Conservation (phyloP, 202 grass and related monocot species). For the Setaria italica region DNA sequence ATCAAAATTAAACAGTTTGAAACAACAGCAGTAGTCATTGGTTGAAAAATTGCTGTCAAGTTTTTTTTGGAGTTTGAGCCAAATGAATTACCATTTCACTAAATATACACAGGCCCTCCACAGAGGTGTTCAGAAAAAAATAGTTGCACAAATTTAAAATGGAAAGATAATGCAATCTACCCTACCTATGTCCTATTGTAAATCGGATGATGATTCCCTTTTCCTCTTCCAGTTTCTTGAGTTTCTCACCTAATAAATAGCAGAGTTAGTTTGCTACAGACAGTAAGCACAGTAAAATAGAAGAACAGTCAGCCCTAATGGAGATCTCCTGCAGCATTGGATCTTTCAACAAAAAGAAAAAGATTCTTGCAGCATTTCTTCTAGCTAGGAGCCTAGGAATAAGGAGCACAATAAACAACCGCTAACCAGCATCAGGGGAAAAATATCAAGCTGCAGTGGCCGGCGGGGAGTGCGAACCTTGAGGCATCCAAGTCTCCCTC, state of each 20-base stretch:
- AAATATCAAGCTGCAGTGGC: neutral
- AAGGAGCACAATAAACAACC: slow-evolving; percentile 28
- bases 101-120: slow-evolving; percentile 21
- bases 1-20: neutral
- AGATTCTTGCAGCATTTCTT: slow-evolving; percentile 34
- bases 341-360: neutral
- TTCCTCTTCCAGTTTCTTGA: slow-evolving; percentile 82
- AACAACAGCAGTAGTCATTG: neutral
- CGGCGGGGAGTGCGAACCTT: slow-evolving; percentile 61
- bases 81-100: slow-evolving; percentile 21
- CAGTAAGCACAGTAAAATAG: slow-evolving; percentile 32
- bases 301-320: slow-evolving; percentile 27
- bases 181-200: slow-evolving; percentile 92
- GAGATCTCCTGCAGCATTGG: slow-evolving; percentile 21
- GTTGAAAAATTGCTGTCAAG: neutral
- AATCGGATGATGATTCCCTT: slow-evolving; percentile 92
- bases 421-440: neutral
- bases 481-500: slow-evolving; percentile 95
- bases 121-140: neutral
- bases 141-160: neutral
- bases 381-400: slow-evolving; percentile 36
- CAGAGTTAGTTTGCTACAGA: slow-evolving; percentile 42
- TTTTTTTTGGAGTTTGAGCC: slow-evolving; percentile 1
- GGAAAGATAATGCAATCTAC: slow-evolving; percentile 8
- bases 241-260: slow-evolving; percentile 72